Conservation (phyloP, 2,329 filamentous ascomycete species). For the Erysiphe pisi region DNA sequence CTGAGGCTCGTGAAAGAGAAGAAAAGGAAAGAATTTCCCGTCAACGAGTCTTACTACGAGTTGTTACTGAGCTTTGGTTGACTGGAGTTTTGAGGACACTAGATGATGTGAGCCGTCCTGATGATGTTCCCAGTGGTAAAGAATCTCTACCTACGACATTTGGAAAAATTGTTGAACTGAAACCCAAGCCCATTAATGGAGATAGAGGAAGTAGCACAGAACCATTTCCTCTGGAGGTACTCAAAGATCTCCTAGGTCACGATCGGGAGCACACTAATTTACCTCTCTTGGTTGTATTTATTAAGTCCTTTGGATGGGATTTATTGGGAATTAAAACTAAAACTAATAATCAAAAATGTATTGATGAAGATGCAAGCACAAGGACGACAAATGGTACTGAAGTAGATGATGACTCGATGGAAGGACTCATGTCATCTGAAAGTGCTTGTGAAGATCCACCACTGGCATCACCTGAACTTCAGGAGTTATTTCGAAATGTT, state of each 20-base stretch:
- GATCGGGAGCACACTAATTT: conserved; percentile 88
- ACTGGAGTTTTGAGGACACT: conserved; percentile 77
- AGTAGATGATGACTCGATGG: conserved; percentile 43
- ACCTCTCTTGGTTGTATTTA: conserved; percentile 84
- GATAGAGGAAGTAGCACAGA: conserved; percentile 62
- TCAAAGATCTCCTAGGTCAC: conserved; percentile 90
- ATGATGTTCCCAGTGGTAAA: conserved; percentile 48
- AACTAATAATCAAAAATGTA: conserved; percentile 69
- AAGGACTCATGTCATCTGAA: conserved; percentile 41
- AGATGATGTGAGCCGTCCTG: conserved; percentile 52
- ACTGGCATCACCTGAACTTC: conserved; percentile 63
- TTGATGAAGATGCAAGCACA: conserved; percentile 67
- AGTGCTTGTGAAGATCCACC: conserved; percentile 53
- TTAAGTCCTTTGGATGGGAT: conserved; percentile 95
- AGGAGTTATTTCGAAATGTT: conserved; percentile 76
- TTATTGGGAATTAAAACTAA: conserved; percentile 69
- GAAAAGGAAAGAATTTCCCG: conserved; percentile 85
- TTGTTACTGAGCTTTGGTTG: conserved; percentile 94
- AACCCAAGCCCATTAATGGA: conserved; percentile 44
- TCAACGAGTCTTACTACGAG: conserved; percentile 73
- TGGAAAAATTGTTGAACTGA: conserved; percentile 53
- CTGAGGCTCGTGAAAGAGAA: conserved; percentile 82
- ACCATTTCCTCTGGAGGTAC: conserved; percentile 90
- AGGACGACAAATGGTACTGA: conserved; percentile 40
- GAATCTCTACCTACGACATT: conserved; percentile 41